Conservation (phyloP, 1,139 yeast species). For the Taphrina wiesneri region DNA sequence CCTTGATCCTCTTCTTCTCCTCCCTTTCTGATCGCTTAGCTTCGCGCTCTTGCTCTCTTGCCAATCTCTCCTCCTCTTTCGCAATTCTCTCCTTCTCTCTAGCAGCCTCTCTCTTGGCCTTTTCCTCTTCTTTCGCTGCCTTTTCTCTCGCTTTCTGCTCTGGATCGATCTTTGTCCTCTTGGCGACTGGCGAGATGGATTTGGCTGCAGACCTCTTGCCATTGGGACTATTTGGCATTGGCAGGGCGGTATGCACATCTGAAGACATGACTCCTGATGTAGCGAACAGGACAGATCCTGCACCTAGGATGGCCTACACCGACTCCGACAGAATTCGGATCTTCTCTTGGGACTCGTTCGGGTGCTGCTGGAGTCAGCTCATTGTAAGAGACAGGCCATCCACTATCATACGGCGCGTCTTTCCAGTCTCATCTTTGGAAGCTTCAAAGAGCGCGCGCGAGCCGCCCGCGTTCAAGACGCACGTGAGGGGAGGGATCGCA, state of each 20-base stretch:
- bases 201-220: slow-evolving; percentile 1
- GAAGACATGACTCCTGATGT: background rate
- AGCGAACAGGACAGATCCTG: background rate
- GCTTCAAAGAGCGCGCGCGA: too few species aligned
- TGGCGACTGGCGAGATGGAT: background rate
- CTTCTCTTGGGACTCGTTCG: too few species aligned
- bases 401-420: background rate
- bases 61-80: slow-evolving; percentile 29
- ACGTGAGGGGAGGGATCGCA: background rate
- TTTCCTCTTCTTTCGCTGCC: slow-evolving; percentile 21
- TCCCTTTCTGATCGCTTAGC: slow-evolving; percentile 41
- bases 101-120: slow-evolving; percentile 8
- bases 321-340: too few species aligned
- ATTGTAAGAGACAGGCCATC: too few species aligned
- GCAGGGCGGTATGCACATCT: background rate
- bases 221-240: slow-evolving; percentile 1
- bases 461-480: background rate
- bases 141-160: slow-evolving; percentile 6
- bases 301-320: too few species aligned
- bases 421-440: too few species aligned
- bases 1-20: slow-evolving; percentile 43
- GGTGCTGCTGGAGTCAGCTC: too few species aligned
- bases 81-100: slow-evolving; percentile 41
- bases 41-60: slow-evolving; percentile 45
- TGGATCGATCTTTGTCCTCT: slow-evolving; percentile 1